Conservation (phyloP, 2,329 filamentous ascomycete genomes). For the Hansfordia pulvinata region DNA sequence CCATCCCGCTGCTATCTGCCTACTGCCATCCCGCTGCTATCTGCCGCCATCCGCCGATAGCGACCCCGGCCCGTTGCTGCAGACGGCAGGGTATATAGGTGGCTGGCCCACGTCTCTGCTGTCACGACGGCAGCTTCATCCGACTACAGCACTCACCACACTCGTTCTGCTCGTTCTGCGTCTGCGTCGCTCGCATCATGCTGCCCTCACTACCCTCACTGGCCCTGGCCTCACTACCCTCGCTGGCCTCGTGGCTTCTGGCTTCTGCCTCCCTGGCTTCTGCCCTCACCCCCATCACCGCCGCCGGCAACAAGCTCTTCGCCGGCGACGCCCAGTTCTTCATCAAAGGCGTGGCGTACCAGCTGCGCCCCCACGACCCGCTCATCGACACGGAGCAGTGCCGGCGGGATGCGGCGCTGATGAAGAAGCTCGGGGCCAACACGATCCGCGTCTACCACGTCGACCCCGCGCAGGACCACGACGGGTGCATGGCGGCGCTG, state of each 20-base stretch:
- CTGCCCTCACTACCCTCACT: too few relatives aligned
- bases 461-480: constrained; percentile 56
- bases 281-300: constrained; percentile 33
- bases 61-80: too few relatives aligned
- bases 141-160: too few relatives aligned
- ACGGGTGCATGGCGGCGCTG: constrained; percentile 70
- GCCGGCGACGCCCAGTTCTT: constrained; percentile 68
- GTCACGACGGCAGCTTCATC: too few relatives aligned
- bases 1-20: too few relatives aligned
- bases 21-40: too few relatives aligned
- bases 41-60: too few relatives aligned
- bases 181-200: too few relatives aligned
- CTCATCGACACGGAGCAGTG: constrained; percentile 67
- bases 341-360: constrained; percentile 74
- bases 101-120: too few relatives aligned
- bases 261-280: constrained; percentile 18
- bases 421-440: constrained; percentile 72
- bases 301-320: constrained; percentile 75
- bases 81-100: too few relatives aligned
- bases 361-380: constrained; percentile 53
- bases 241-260: constrained; percentile 19
- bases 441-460: constrained; percentile 84
- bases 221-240: too few relatives aligned
- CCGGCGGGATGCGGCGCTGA: constrained; percentile 58
- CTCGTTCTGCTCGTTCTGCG: too few relatives aligned